Base-by-base conservation (phyloP, 2,329 filamentous ascomycete genomes). In the Colletotrichum theobromicola region DNA sequence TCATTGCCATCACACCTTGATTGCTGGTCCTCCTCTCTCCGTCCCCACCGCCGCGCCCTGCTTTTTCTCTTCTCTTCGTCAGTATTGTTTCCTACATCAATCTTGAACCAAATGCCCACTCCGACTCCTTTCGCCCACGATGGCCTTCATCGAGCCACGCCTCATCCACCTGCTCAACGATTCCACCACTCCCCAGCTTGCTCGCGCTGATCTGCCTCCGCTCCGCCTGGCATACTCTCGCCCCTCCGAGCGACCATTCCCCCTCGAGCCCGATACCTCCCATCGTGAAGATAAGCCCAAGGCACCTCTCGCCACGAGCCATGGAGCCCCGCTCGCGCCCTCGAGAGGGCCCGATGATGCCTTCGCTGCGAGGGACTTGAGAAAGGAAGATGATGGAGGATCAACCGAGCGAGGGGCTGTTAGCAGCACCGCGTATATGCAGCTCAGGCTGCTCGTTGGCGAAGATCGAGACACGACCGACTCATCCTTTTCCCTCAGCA, bases 131-230 rank as follows among this genome's bases (percentile, higher is more conserved):
- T 68, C 58, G 75, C 75, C 75, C 87, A 90, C 83, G 83, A 91
- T 91, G 90, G 90, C 90, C 78, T 92, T 90, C 80, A 93, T 93
- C 84, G 91, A 93, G 87, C 91, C 91, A 80, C 90, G 91, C 80
- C 86, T 93, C 77, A 93, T 92, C 81, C 90, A 92, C 81, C 84
- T 93, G 77, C 86, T 93, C 79, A 93, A 93, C 82, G 88, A 91
- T 79, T 87, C 86, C 63, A 86, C 85, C 55, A 85, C 86, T 76
- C 87, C 88, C 60, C 86, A 86, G 77, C 83, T 85, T 78, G 85
- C 84, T 78, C 86, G 87, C 76, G 83, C 87, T 79, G 89, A 90
- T 75, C 86, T 91, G 4, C 90, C 90, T 46, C 87, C 90, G 63
- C 84, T 91, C 55, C 75, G 83, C 82, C 75, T 87, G 60, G 81